A percentile compares a stretch with the other conserved stretches of the same genome.
These are phyloP conservation scores for Carallia pectinifolia DNA, from an alignment of 345 rosid genomes.

Conservation along the genomic window DNA sequence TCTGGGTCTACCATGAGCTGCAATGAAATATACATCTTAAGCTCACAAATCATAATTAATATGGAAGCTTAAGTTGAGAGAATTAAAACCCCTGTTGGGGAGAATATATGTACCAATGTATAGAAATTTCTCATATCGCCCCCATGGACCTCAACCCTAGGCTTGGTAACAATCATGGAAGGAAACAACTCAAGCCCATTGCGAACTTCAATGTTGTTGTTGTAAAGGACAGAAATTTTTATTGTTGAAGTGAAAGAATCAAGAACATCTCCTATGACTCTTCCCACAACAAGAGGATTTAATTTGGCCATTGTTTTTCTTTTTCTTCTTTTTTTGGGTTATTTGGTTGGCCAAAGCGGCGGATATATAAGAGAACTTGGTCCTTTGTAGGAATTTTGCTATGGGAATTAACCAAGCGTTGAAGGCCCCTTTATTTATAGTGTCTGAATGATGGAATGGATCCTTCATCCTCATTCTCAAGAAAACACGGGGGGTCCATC, in stretches of 20 bases:
- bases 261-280: slow-evolving; percentile 44
- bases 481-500: too few relatives aligned
- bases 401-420: too few relatives aligned
- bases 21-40: not conserved
- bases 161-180: slow-evolving; percentile 29
- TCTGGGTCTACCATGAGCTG: slow-evolving; percentile 74
- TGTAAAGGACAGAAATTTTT: slow-evolving; percentile 30
- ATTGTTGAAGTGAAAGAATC: slow-evolving; percentile 33
- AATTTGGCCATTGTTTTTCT: too few relatives aligned
- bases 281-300: slow-evolving; percentile 37
- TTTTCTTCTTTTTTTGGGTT: too few relatives aligned
- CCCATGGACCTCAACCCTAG: slow-evolving; percentile 40
- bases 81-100: not conserved
- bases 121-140: slow-evolving; percentile 58
- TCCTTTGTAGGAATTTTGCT: too few relatives aligned
- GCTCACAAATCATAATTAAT: not conserved
- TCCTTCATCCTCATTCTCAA: too few relatives aligned
- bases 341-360: too few relatives aligned
- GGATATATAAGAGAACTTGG: too few relatives aligned
- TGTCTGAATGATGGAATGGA: too few relatives aligned
- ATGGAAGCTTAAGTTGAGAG: not conserved
- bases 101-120: slow-evolving; percentile 42
- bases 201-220: slow-evolving; percentile 27
- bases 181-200: slow-evolving; percentile 42
- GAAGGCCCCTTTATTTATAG: too few relatives aligned